These are phyloP conservation scores for Endotrypanum monterogeii DNA, from an alignment of 208 protist species.

Conservation along the genomic window DNA sequence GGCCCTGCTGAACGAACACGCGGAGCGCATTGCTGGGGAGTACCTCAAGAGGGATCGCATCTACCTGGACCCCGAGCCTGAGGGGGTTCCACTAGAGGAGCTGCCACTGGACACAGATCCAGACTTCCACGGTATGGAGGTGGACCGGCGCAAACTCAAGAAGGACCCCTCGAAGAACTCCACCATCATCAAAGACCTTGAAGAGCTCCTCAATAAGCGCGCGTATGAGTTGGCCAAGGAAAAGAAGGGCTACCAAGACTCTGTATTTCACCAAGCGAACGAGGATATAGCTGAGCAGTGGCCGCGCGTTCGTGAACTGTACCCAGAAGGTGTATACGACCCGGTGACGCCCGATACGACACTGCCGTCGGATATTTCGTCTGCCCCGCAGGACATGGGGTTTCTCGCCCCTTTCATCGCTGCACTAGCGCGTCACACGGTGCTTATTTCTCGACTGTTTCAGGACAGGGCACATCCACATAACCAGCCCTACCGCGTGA, in stretches of 20 bases:
- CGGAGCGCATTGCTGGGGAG: slow-evolving; percentile 55
- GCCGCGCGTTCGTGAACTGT: slow-evolving; percentile 76
- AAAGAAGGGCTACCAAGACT: slow-evolving; percentile 78
- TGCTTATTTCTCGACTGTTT: slow-evolving; percentile 71
- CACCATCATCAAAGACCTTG: slow-evolving; percentile 22
- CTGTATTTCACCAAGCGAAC: slow-evolving; percentile 75
- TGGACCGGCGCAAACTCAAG: slow-evolving; percentile 44
- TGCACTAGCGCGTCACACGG: slow-evolving; percentile 58
- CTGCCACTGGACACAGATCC: slow-evolving; percentile 66
- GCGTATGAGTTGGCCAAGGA: slow-evolving; percentile 59
- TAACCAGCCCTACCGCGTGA: slow-evolving; percentile 74
- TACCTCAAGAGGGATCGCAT: slow-evolving; percentile 70
- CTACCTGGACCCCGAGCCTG: slow-evolving; percentile 72
- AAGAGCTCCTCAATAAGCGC: slow-evolving; percentile 48
- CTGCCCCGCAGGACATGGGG: slow-evolving; percentile 49
- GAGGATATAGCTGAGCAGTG: slow-evolving; percentile 69
- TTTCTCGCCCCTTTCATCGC: slow-evolving; percentile 83
- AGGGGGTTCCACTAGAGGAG: slow-evolving; percentile 70
- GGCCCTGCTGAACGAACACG: slow-evolving; percentile 62
- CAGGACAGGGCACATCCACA: slow-evolving; percentile 64
- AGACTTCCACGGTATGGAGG: slow-evolving; percentile 69
- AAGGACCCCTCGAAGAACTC: slow-evolving; percentile 50
- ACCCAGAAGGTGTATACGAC: slow-evolving; percentile 70
- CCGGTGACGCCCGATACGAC: slow-evolving; percentile 58
- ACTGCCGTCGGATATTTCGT: slow-evolving; percentile 55